Percentiles rank a stretch among this genome's conserved stretches.
These are phyloP conservation scores for Flammula alnicola DNA, from an alignment of 1,284 basidiomycete genomes.

Conservation along the genomic window DNA sequence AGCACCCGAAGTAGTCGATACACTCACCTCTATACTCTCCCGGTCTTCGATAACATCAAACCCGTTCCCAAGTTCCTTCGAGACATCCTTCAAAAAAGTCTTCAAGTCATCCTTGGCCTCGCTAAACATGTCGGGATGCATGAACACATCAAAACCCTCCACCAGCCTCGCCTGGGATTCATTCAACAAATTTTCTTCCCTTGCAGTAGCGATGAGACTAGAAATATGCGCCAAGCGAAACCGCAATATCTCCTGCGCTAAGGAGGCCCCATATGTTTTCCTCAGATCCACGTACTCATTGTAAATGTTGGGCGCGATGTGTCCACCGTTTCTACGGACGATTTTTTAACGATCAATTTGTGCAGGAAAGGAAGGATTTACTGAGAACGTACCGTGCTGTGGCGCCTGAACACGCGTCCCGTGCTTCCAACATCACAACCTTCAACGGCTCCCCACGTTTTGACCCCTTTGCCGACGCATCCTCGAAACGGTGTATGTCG, in stretches of 20 bases:
- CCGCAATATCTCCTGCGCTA: slow-evolving; percentile 58
- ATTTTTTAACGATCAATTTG: background rate
- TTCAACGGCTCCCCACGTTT: background rate
- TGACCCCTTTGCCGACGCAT: background rate
- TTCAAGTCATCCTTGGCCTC: slow-evolving; percentile 44
- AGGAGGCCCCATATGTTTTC: slow-evolving; percentile 45
- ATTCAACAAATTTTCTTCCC: slow-evolving; percentile 48
- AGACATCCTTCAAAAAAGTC: slow-evolving; percentile 49
- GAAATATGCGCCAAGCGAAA: slow-evolving; percentile 63
- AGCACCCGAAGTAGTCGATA: background rate
- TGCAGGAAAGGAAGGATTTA: background rate
- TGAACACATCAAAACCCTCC: slow-evolving; percentile 54
- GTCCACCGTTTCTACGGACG: slow-evolving; percentile 67
- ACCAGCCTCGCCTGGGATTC: slow-evolving; percentile 53
- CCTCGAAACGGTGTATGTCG: slow-evolving; percentile 17
- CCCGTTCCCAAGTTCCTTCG: slow-evolving; percentile 41
- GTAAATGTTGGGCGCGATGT: slow-evolving; percentile 68
- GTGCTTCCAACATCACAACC: slow-evolving; percentile 70
- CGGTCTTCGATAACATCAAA: slow-evolving; percentile 42
- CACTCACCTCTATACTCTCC: slow-evolving; percentile 37
- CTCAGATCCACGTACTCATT: slow-evolving; percentile 60
- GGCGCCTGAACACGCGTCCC: slow-evolving; percentile 71
- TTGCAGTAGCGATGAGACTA: slow-evolving; percentile 51
- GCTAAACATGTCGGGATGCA: slow-evolving; percentile 40
- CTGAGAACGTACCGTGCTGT: slow-evolving; percentile 58